phyloP scores from a whole-genome alignment of 164 flowering plant genomes.

The Berberis vulgaris region DNA sequence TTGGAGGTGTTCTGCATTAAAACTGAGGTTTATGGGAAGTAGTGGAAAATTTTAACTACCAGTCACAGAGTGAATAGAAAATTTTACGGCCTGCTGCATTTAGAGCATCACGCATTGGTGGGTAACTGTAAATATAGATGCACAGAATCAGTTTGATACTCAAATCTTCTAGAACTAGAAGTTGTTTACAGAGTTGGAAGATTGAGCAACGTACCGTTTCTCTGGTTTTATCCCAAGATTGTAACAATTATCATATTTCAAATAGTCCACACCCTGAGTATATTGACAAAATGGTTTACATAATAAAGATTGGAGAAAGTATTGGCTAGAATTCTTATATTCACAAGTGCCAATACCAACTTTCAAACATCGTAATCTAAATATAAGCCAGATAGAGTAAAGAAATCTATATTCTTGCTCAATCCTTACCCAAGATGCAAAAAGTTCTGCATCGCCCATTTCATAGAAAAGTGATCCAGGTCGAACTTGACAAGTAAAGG shows the following conservation, averaged over 20 bases:
- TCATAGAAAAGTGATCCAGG: too few relatives aligned
- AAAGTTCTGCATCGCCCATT: too few relatives aligned
- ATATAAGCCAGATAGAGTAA: too few relatives aligned
- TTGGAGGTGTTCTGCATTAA: not conserved
- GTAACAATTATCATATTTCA: constrained; percentile 97
- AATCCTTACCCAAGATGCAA: too few relatives aligned
- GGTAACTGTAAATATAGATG: constrained; percentile 46
- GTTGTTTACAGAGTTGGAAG: not conserved
- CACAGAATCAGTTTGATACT: constrained; percentile 4
- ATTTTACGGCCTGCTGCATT: constrained; percentile 64
- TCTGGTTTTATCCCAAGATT: constrained; percentile 72
- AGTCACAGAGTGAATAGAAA: constrained; percentile 95
- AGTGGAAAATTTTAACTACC: constrained; percentile 35
- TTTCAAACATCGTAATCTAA: too few relatives aligned
- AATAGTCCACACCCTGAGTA: constrained; percentile 79
- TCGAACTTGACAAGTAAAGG: too few relatives aligned
- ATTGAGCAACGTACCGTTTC: constrained; percentile 42
- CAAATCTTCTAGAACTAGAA: not conserved
- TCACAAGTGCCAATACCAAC: not conserved
- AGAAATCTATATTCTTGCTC: too few relatives aligned
- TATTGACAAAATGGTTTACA: not conserved
- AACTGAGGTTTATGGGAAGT: not conserved
- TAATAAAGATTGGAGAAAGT: not conserved
- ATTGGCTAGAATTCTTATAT: not conserved
- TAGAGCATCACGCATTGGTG: constrained; percentile 95